Evolutionary conservation across 345 rosid species (phyloP).

Genomic region (Eucalyptus sideroxylon): DNA sequence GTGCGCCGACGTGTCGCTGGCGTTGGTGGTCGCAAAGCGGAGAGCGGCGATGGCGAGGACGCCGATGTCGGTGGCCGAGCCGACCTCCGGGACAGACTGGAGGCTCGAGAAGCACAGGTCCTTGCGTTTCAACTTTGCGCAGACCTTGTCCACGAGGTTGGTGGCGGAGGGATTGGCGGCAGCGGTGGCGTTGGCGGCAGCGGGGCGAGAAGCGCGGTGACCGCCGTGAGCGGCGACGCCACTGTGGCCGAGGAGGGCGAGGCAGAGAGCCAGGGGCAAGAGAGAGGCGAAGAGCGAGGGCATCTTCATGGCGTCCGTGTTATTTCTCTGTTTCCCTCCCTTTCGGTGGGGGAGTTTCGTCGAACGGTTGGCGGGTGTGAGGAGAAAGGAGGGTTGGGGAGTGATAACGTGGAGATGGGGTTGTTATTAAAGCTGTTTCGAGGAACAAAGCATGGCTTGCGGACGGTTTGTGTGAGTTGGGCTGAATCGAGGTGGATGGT

Average conservation of each 20-base stretch:
- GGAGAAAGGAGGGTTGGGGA: not conserved
- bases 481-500: not conserved
- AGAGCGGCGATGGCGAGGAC: conserved; percentile 42
- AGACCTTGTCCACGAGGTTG: conserved; percentile 9
- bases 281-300: not conserved
- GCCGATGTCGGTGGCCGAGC: conserved; percentile 11
- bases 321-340: not conserved
- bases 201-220: not conserved
- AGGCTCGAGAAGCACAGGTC: conserved; percentile 38
- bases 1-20: conserved; percentile 19
- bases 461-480: not conserved
- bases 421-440: not conserved
- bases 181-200: too few species aligned
- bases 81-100: conserved; percentile 15
- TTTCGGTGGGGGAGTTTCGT: not conserved
- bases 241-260: not conserved
- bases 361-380: not conserved
- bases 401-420: not conserved
- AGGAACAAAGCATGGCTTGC: not conserved
- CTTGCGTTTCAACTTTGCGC: conserved; percentile 20
- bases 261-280: not conserved
- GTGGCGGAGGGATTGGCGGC: not conserved
- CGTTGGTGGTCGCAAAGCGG: conserved; percentile 27
- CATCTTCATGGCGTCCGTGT: conserved; percentile 4
- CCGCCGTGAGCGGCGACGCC: not conserved